Evolutionary conservation across 129 eudicot genomes (phyloP), one percentile per base, ranked within the genome.

Genomic region (Helianthus tuberosus): DNA sequence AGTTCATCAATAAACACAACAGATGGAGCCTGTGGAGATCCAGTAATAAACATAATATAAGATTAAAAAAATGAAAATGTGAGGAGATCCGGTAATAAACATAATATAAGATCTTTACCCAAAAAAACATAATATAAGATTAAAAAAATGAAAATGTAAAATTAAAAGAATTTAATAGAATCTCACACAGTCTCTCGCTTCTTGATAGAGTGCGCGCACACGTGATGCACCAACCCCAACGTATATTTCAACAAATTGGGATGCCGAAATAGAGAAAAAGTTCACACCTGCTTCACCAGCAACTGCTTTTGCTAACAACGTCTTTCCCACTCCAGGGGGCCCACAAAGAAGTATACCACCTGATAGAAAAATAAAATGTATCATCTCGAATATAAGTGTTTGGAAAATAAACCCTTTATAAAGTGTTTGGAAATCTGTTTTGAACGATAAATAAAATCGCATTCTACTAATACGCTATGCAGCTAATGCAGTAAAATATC

Each of bases 201-300:
- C 97, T 84, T 94, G 89, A 64, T 94, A 94, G 73, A 94, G 97
- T 79, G 96, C 89, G 73, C 98, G 88, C 57, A 94, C 98, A 84
- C 98, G 98, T 74, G 98, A 86, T 77, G 98, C 97, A 75, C 98
- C 98, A 78, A 94, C 98, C 10, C 98, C 98, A 15, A 94, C 98
- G 66, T 94, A 94, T 77, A 94, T 94, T 69, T 94, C 98, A 48
- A 94, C 98, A 75, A 94, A 94, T 74, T 94, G 98, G 79, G 98
- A 90, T 29, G 98, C 98, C 43, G 98, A 90, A 73, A 94, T 90
- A 59, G 96, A 94, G 76, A 94, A 94, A 73, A 94, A 94, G 77
- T 90, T 94, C 51, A 94, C 98, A 59, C 98, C 98, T 64, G 98
- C 98, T 84, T 94, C 98, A 76, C 98, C 97, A 66, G 98, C 98